Conservation (phyloP, 2,329 filamentous ascomycete genomes). For the Scopulariopsis brevicaulis region DNA sequence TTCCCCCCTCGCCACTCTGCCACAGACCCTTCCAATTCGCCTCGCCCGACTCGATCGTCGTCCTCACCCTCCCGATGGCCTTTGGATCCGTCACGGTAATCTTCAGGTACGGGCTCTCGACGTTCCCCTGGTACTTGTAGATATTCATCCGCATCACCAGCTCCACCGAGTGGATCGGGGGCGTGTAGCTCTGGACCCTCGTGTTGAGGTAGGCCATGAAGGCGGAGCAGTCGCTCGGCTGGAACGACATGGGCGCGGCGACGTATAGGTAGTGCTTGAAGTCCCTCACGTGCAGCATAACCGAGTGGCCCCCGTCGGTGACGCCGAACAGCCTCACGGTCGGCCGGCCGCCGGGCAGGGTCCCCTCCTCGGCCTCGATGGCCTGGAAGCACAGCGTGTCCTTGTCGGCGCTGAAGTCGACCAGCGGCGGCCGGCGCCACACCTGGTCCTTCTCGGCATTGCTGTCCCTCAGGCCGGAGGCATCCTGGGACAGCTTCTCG, state of each 20-base stretch:
- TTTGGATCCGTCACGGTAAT: slow-evolving; percentile 88
- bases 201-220: slow-evolving; percentile 76
- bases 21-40: slow-evolving; percentile 90
- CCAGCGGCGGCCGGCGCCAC: slow-evolving; percentile 58
- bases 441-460: slow-evolving; percentile 90
- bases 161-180: slow-evolving; percentile 67
- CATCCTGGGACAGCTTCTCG: slow-evolving; percentile 92
- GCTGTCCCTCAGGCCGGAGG: slow-evolving; percentile 70
- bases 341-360: slow-evolving; percentile 60
- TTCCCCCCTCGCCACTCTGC: slow-evolving; percentile 54
- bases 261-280: slow-evolving; percentile 97
- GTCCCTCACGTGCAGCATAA: slow-evolving; percentile 86
- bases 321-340: slow-evolving; percentile 91
- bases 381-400: slow-evolving; percentile 83
- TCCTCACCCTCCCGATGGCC: slow-evolving; percentile 65
- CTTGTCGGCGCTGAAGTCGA: slow-evolving; percentile 39
- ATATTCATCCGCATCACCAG: slow-evolving; percentile 83
- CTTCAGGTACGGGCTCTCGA: slow-evolving; percentile 84
- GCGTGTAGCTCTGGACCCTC: slow-evolving; percentile 61
- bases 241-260: slow-evolving; percentile 74
- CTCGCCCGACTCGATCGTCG: slow-evolving; percentile 59
- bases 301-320: slow-evolving; percentile 73
- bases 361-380: slow-evolving; percentile 90
- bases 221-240: slow-evolving; percentile 61
- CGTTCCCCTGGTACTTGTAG: slow-evolving; percentile 88